A percentile compares a stretch with the other conserved stretches of the same genome.
Conservation (phyloP, 805 yeast species). For the Wickerhamiella allomyrinae region DNA sequence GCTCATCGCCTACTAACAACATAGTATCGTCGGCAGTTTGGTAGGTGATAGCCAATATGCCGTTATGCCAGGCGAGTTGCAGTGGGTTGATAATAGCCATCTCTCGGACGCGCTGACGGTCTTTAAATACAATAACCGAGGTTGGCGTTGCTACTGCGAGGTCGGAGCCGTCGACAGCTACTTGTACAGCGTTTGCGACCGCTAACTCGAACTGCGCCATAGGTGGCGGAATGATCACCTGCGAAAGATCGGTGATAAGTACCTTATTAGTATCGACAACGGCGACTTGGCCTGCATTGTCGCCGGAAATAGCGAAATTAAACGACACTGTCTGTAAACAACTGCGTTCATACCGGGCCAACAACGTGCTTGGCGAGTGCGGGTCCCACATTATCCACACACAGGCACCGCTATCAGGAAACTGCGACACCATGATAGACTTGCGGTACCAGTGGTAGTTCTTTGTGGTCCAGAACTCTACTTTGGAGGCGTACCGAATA, state of each 20-base stretch:
- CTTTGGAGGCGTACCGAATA: constrained; percentile 40
- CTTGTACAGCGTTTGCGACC: constrained; percentile 42
- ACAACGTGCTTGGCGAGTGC: constrained; percentile 64
- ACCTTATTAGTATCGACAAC: constrained; percentile 67
- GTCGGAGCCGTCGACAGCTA: constrained; percentile 46
- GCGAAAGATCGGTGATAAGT: constrained; percentile 64
- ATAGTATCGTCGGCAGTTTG: background rate
- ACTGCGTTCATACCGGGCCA: constrained; percentile 27
- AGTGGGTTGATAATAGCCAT: background rate
- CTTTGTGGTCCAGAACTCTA: constrained; percentile 84
- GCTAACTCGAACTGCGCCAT: constrained; percentile 54
- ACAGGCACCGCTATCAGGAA: constrained; percentile 6
- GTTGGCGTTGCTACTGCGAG: constrained; percentile 41
- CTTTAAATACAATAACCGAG: constrained; percentile 1
- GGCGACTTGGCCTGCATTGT: constrained; percentile 62
- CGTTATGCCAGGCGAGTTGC: background rate
- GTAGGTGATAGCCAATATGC: background rate
- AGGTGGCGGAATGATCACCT: constrained; percentile 94
- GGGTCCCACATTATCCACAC: constrained; percentile 57
- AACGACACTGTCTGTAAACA: constrained; percentile 37
- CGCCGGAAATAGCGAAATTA: constrained; percentile 39
- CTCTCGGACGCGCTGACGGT: constrained; percentile 28
- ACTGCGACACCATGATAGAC: constrained; percentile 39
- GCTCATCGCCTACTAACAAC: background rate
- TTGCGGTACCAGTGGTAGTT: constrained; percentile 95